Percentiles rank a stretch among this genome's conserved stretches.
Conservation (phyloP, 106 monocot genomes). For the Narthecium ossifragum region DNA sequence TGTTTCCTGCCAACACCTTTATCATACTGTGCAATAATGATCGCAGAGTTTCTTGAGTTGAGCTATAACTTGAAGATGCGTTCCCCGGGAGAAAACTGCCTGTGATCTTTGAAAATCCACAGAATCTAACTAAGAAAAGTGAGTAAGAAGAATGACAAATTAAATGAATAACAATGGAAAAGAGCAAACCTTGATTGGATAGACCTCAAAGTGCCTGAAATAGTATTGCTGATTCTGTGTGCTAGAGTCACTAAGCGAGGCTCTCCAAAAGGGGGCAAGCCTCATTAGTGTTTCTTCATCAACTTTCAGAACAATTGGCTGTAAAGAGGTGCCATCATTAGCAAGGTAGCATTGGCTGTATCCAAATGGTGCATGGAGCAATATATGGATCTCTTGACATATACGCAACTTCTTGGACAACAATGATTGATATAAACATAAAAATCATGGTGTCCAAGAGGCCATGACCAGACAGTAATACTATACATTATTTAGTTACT, state of each 20-base stretch:
- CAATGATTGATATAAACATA: too few relatives aligned
- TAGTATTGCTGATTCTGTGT: conserved; percentile 51
- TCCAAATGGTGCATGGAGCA: too few relatives aligned
- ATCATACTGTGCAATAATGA: conserved; percentile 79
- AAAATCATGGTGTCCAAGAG: too few relatives aligned
- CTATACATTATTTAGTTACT: too few relatives aligned
- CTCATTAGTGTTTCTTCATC: conserved; percentile 92
- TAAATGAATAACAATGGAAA: not conserved
- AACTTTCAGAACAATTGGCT: conserved; percentile 89
- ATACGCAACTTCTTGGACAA: too few relatives aligned
- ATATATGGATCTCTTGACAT: too few relatives aligned
- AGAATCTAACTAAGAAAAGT: not conserved
- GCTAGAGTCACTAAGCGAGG: conserved; percentile 48
- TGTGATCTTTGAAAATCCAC: conserved; percentile 40
- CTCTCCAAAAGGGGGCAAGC: conserved; percentile 85
- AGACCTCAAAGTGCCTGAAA: conserved; percentile 87
- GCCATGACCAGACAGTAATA: too few relatives aligned
- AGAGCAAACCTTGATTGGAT: conserved; percentile 69
- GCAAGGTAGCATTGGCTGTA: too few relatives aligned
- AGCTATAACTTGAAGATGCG: conserved; percentile 64
- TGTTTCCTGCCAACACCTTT: conserved; percentile 37
- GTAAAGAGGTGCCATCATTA: conserved; percentile 9
- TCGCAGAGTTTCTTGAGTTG: conserved; percentile 67
- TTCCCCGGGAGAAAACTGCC: conserved; percentile 76
- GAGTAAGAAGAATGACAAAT: not conserved